Evolutionary conservation across 805 yeast species (phyloP), one percentile per base, ranked within the genome.

Genomic region (Metschnikowia baotianmanensis): DNA sequence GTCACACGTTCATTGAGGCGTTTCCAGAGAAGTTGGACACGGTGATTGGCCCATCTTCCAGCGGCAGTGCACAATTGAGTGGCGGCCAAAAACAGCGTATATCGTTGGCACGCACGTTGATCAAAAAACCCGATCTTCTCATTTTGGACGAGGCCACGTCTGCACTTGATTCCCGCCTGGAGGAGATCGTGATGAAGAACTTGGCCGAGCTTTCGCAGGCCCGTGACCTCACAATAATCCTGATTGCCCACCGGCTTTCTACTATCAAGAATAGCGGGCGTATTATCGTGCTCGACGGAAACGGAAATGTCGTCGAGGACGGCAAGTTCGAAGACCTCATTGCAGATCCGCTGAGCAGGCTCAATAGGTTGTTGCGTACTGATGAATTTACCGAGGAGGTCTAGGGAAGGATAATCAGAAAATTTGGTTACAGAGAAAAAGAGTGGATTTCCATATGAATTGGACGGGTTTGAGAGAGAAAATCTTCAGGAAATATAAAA

Each of bases 11-110:
- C 56, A 72, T 90, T 31, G 54, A 71, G 6, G 80, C 78, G 29
- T 86, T 91, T 66, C 96, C 97, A 1, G 80, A 83, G 27, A 87
- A 88, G 1, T 63, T 88, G 25, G 83, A 88, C 35, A 91, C 98
- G 0, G 67, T 74, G 15, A 86, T 90, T 15, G 97, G 97, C 0
- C 80, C 96, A 1, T 55, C 68, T n/a, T 62, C 62, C 36, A 77
- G 91, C 40, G 93, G 95, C 13, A 76, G 95, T 0, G 65, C 74
- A 1, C 96, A 88, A 56, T 69, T 91, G 40, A 84, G 95, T 46
- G 98, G 97, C 16, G 98, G 98, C 12, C 98, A 91, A 61, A 86
- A 86, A 65, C 98, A 91, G 61, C 70, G 98, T 52, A 81, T 91
- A 31, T 95, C 96, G 6, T 71, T 91, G 43, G 96, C 97, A 1